Evolutionary conservation across 805 yeast species (phyloP).

Genomic region (Candida fluviatilis): DNA sequence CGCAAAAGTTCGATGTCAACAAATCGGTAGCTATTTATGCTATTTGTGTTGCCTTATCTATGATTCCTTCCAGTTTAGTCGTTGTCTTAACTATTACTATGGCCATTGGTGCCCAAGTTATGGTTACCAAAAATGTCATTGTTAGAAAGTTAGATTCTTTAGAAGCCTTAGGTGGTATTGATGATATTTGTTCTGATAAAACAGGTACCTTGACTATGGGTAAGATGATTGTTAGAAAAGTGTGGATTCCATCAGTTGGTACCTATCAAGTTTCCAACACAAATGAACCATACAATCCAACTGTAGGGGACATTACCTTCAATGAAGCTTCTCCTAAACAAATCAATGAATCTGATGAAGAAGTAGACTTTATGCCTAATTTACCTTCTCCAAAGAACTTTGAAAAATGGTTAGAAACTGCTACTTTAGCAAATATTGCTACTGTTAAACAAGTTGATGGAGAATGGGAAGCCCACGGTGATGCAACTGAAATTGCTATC

Average conservation of each 20-base stretch:
- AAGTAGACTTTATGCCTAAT: constrained; percentile 22
- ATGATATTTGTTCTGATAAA: constrained; percentile 78
- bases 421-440: constrained; percentile 80
- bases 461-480: constrained; percentile 63
- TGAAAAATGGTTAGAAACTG: constrained; percentile 54
- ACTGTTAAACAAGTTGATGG: constrained; percentile 47
- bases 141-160: constrained; percentile 74
- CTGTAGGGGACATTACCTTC: constrained; percentile 44
- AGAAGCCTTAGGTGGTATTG: constrained; percentile 75
- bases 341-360: constrained; percentile 34
- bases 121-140: constrained; percentile 67
- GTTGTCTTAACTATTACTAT: constrained; percentile 82
- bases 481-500: constrained; percentile 34
- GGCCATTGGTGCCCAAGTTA: constrained; percentile 76
- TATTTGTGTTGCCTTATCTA: constrained; percentile 75
- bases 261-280: constrained; percentile 51
- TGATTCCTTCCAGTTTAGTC: constrained; percentile 78
- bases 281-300: constrained; percentile 62
- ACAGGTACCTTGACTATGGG: constrained; percentile 83
- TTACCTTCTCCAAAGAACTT: constrained; percentile 23
- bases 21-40: constrained; percentile 85
- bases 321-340: constrained; percentile 33
- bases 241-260: constrained; percentile 66
- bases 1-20: constrained; percentile 71
- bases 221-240: constrained; percentile 67